These are phyloP conservation scores for Euphorbia celastroides DNA, from an alignment of 441 rosid species.

Conservation along the genomic window DNA sequence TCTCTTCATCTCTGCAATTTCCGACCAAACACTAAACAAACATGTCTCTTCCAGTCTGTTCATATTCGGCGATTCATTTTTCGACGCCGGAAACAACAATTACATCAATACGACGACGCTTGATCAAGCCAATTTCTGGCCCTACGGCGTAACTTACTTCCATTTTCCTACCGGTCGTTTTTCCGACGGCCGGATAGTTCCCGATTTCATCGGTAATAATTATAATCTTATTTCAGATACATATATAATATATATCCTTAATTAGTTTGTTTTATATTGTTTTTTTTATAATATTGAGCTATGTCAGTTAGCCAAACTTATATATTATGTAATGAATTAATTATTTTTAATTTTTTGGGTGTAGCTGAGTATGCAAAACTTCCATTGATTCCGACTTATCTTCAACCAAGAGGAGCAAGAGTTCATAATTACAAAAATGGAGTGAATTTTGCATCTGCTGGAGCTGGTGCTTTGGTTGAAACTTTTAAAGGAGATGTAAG, in stretches of 20 bases:
- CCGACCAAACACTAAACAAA: too few relatives aligned
- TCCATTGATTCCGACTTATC: neutral
- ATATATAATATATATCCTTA: too few relatives aligned
- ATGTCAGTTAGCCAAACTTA: neutral
- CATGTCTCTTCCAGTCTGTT: too few relatives aligned
- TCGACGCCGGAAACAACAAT: constrained; percentile 13
- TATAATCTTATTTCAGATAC: neutral
- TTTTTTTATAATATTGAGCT: too few relatives aligned
- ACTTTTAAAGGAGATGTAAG: constrained; percentile 8
- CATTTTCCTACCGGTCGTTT: constrained; percentile 6
- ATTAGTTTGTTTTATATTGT: too few relatives aligned
- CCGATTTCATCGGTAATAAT: constrained; percentile 17
- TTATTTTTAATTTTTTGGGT: too few relatives aligned
- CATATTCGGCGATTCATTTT: constrained; percentile 11
- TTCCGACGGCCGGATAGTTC: constrained; percentile 12
- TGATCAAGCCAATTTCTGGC: neutral
- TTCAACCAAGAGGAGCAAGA: too few relatives aligned
- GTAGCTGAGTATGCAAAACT: constrained; percentile 2
- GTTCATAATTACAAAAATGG: neutral
- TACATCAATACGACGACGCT: neutral
- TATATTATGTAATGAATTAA: neutral
- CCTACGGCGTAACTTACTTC: constrained; percentile 12
- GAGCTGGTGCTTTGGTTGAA: constrained; percentile 10
- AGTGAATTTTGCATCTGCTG: constrained; percentile 15
- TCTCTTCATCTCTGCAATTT: too few relatives aligned